A percentile compares a stretch with the other conserved stretches of the same genome.
Conservation (phyloP, 2,329 filamentous ascomycete species). For the Orbilia brochopaga region DNA sequence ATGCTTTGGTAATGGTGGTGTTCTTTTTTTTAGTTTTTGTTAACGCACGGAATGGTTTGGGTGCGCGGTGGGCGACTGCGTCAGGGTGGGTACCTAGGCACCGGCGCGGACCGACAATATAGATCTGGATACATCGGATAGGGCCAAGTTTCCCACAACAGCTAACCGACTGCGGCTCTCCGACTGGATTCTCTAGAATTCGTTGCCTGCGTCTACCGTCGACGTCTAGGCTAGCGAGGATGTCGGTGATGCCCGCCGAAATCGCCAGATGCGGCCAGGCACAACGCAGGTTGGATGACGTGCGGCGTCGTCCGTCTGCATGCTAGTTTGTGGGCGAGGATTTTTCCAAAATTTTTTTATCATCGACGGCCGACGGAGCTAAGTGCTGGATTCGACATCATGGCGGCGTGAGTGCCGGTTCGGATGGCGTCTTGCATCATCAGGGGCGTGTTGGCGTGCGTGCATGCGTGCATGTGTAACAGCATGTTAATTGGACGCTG, state of each 20-base stretch:
- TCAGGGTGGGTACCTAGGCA: too few relatives aligned
- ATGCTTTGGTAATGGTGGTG: too few relatives aligned
- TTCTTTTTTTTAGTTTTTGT: too few relatives aligned
- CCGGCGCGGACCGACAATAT: too few relatives aligned
- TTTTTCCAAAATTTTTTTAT: background rate
- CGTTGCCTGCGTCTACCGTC: too few relatives aligned
- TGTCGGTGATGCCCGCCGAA: background rate
- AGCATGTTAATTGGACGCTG: slow-evolving; percentile 1
- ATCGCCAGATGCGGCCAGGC: slow-evolving; percentile 37
- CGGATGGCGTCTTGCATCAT: slow-evolving; percentile 34
- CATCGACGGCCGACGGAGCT: slow-evolving; percentile 6
- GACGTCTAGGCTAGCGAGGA: too few relatives aligned
- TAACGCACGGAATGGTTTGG: too few relatives aligned
- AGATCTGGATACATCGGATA: too few relatives aligned
- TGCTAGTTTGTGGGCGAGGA: background rate
- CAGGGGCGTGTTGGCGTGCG: background rate
- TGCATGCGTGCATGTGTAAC: background rate
- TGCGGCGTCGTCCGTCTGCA: slow-evolving; percentile 27
- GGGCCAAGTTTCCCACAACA: too few relatives aligned
- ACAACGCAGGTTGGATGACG: slow-evolving; percentile 36
- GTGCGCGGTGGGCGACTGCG: too few relatives aligned
- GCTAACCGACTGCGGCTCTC: too few relatives aligned
- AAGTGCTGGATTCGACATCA: slow-evolving; percentile 1
- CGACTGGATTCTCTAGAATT: too few relatives aligned
- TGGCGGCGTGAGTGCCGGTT: slow-evolving; percentile 6